Evolutionary conservation across 1,139 yeast genomes (phyloP).

Genomic region (Lodderomyces margitis): DNA sequence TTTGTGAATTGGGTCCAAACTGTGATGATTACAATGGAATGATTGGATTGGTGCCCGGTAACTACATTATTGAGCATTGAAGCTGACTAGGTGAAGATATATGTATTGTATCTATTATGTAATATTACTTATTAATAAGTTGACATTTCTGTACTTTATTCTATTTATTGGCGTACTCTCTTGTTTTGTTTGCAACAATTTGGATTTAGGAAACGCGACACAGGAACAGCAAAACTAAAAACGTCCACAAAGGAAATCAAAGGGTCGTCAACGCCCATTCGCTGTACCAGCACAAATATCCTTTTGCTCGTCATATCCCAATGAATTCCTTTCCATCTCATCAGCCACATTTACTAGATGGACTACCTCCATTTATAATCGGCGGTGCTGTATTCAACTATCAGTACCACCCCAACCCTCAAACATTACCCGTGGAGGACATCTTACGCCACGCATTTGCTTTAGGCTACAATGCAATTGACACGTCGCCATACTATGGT

Average conservation of each 20-base stretch:
- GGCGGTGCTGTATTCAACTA: conserved; percentile 88
- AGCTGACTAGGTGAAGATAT: neutral
- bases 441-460: conserved; percentile 61
- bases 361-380: conserved; percentile 60
- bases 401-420: conserved; percentile 71
- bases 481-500: conserved; percentile 92
- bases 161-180: no score
- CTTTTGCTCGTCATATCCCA: neutral
- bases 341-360: conserved; percentile 11
- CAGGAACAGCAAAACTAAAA: no score
- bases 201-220: no score
- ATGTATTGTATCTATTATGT: neutral
- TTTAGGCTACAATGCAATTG: conserved; percentile 73
- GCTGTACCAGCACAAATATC: no score
- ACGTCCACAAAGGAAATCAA: no score
- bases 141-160: no score
- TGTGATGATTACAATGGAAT: conserved; percentile 43
- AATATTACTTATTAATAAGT: no score
- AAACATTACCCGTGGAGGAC: conserved; percentile 51
- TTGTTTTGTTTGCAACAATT: no score
- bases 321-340: neutral
- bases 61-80: conserved; percentile 47
- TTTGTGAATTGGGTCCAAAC: conserved; percentile 65
- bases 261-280: no score
- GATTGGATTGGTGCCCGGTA: conserved; percentile 82